phyloP scores from a whole-genome alignment of 2,329 filamentous ascomycete genomes.

The Thielaviopsis populi region DNA sequence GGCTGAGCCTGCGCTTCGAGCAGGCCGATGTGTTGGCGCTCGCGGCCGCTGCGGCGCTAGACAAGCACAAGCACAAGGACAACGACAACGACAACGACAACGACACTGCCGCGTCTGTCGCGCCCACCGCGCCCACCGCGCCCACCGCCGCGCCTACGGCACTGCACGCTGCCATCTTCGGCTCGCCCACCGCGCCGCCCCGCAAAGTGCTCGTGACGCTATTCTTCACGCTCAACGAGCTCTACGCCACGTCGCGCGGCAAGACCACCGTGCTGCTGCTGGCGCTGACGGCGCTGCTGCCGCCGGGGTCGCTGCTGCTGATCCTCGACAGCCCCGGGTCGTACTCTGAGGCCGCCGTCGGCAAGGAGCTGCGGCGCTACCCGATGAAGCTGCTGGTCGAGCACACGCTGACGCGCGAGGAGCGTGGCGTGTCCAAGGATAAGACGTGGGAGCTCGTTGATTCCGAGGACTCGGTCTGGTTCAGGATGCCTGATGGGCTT shows the following conservation, averaged over 20 bases:
- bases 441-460: constrained; percentile 60
- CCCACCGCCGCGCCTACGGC: constrained; percentile 22
- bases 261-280: constrained; percentile 66
- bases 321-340: constrained; percentile 88
- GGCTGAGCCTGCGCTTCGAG: constrained; percentile 29
- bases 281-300: constrained; percentile 43
- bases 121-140: constrained; percentile 29
- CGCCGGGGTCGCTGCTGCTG: constrained; percentile 51
- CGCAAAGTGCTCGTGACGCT: constrained; percentile 53
- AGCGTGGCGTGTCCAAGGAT: constrained; percentile 15
- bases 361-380: constrained; percentile 50
- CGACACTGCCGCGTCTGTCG: constrained; percentile 27
- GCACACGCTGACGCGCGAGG: constrained; percentile 43
- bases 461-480: constrained; percentile 71
- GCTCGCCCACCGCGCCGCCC: constrained; percentile 15
- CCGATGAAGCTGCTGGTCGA: constrained; percentile 91
- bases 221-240: constrained; percentile 90
- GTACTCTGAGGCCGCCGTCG: constrained; percentile 69
- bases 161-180: constrained; percentile 24
- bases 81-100: no score
- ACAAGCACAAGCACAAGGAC: no score
- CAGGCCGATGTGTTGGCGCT: constrained; percentile 21
- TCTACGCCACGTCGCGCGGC: constrained; percentile 61
- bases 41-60: constrained; percentile 23
- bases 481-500: constrained; percentile 51